Evolutionary conservation across 1,284 basidiomycete species (phyloP).

Genomic region (Cronartium ribicola): DNA sequence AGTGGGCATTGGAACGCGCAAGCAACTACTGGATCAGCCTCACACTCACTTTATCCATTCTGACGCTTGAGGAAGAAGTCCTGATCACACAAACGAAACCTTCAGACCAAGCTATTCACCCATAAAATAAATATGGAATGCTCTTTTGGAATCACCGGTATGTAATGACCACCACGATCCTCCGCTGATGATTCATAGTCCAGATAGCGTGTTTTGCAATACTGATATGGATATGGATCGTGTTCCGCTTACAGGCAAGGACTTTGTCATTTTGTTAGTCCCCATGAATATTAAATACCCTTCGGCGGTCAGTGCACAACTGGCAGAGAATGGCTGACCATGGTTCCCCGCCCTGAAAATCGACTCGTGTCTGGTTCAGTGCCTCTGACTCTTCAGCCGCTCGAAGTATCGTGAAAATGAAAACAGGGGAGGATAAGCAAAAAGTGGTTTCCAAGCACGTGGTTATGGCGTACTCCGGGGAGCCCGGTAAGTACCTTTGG

Average conservation of each 20-base stretch:
- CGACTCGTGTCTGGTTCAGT: conserved; percentile 13
- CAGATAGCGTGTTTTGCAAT: background rate
- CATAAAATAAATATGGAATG: conserved; percentile 69
- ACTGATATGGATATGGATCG: conserved; percentile 57
- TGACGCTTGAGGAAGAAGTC: too few relatives aligned
- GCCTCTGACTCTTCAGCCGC: conserved; percentile 86
- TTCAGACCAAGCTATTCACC: too few relatives aligned
- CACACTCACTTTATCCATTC: too few relatives aligned
- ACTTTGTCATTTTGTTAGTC: conserved; percentile 69
- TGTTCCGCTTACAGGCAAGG: conserved; percentile 70
- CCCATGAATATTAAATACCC: background rate
- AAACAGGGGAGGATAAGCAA: conserved; percentile 95
- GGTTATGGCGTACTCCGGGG: conserved; percentile 90
- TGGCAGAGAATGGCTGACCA: background rate
- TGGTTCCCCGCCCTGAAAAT: background rate
- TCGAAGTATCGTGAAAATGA: conserved; percentile 94
- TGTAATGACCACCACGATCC: conserved; percentile 49
- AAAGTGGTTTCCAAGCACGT: conserved; percentile 84
- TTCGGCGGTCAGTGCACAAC: background rate
- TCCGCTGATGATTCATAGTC: conserved; percentile 44
- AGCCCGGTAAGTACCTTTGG: conserved; percentile 65
- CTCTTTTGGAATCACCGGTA: conserved; percentile 56
- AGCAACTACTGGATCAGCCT: too few relatives aligned
- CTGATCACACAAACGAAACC: too few relatives aligned
- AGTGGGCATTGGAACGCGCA: too few relatives aligned